Percentiles rank a stretch among this genome's conserved stretches.
Evolutionary conservation across 2,329 filamentous ascomycete genomes (phyloP).

Genomic region (Talaromyces sp.): DNA sequence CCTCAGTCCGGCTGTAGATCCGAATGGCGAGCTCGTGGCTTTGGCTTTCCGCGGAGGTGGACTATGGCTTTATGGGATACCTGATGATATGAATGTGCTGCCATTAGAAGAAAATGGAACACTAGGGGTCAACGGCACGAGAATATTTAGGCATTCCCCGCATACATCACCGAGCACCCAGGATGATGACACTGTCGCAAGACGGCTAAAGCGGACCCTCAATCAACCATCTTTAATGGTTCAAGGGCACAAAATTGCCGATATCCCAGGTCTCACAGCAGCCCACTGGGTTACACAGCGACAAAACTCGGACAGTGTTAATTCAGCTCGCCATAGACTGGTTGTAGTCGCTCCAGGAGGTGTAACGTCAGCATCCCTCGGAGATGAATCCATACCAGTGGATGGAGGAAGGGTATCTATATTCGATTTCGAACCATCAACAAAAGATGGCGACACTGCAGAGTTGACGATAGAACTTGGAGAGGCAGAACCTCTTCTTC

Average conservation of each 20-base stretch:
- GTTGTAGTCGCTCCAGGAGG: conserved; percentile 69
- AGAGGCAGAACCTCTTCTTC: conserved; percentile 59
- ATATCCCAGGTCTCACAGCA: conserved; percentile 60
- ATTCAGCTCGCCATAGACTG: conserved; percentile 38
- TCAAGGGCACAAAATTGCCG: conserved; percentile 58
- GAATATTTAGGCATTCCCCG: conserved; percentile 11
- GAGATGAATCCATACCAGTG: conserved; percentile 70
- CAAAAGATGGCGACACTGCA: conserved; percentile 48
- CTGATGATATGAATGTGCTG: conserved; percentile 61
- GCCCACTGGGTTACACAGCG: conserved; percentile 65
- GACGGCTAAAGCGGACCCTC: conserved; percentile 29
- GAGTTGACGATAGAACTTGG: conserved; percentile 70
- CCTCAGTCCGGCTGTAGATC: conserved; percentile 64
- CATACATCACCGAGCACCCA: conserved; percentile 10
- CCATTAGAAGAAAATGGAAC: conserved; percentile 11
- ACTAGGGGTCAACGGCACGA: neutral
- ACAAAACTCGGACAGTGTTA: conserved; percentile 44
- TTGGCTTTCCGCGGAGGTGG: conserved; percentile 67
- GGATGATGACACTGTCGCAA: neutral
- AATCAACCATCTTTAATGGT: conserved; percentile 61
- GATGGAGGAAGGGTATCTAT: conserved; percentile 69
- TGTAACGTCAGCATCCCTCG: conserved; percentile 52
- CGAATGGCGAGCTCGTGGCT: conserved; percentile 64
- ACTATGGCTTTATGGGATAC: conserved; percentile 74
- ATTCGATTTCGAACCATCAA: conserved; percentile 65